Conservation (phyloP, 805 yeast genomes). For the Starmerella apicola region DNA sequence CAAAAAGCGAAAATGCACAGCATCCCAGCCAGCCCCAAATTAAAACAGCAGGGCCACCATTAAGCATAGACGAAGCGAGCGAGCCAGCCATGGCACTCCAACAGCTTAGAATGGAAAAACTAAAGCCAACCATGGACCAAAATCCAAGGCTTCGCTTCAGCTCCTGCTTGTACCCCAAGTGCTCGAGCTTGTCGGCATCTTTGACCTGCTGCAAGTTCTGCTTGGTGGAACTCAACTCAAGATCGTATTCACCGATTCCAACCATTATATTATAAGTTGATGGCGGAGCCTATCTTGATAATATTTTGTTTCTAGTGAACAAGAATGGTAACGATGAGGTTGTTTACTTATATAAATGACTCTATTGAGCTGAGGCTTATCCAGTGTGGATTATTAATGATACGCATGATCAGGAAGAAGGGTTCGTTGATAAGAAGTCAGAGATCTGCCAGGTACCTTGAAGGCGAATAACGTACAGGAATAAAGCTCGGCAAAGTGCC, state of each 20-base stretch:
- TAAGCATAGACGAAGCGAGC: slow-evolving; percentile 46
- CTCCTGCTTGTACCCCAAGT: slow-evolving; percentile 50
- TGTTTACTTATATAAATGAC: too few species aligned
- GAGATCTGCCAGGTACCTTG: too few species aligned
- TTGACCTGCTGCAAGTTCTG: not conserved
- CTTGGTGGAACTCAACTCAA: not conserved
- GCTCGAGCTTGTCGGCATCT: slow-evolving; percentile 14
- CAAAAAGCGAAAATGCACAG: slow-evolving; percentile 41
- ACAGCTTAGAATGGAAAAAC: slow-evolving; percentile 52
- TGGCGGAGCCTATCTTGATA: too few species aligned
- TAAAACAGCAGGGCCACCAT: slow-evolving; percentile 49
- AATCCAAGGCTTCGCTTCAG: slow-evolving; percentile 46
- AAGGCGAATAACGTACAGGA: too few species aligned
- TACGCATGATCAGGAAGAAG: too few species aligned
- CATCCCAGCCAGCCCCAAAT: slow-evolving; percentile 51
- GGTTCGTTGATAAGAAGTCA: too few species aligned
- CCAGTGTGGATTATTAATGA: too few species aligned
- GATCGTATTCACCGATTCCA: not conserved
- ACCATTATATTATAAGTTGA: too few species aligned
- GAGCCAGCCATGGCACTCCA: slow-evolving; percentile 55
- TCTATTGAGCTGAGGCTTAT: too few species aligned
- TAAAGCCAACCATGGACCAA: slow-evolving; percentile 37
- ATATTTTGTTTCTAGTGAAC: too few species aligned
- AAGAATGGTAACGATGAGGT: too few species aligned
- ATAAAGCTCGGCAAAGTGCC: too few species aligned